Percentiles rank a stretch among this genome's conserved stretches.
Evolutionary conservation across 306 rosid genomes (phyloP).

Genomic region (Abrus precatorius): DNA sequence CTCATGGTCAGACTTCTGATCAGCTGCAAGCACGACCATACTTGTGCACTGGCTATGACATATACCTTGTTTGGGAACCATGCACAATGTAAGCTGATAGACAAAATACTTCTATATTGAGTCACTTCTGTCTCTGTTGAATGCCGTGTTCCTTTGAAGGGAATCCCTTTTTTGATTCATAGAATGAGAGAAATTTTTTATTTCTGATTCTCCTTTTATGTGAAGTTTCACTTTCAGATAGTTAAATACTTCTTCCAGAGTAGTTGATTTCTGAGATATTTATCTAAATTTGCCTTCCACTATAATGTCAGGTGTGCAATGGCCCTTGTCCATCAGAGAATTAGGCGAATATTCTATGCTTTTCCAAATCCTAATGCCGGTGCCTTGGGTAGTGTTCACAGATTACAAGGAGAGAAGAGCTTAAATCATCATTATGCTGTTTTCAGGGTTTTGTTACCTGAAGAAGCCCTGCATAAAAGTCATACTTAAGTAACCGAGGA

Average conservation of each 20-base stretch:
- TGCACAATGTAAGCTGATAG: conserved; percentile 80
- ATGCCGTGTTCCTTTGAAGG: neutral
- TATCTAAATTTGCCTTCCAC: conserved; percentile 24
- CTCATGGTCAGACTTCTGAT: conserved; percentile 44
- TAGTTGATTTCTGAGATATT: conserved; percentile 34
- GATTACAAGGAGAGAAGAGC: conserved; percentile 90
- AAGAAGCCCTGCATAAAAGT: conserved; percentile 53
- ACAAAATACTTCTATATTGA: conserved; percentile 20
- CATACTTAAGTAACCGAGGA: conserved; percentile 36
- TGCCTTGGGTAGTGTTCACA: conserved; percentile 82
- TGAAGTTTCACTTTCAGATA: conserved; percentile 36
- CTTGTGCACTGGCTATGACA: conserved; percentile 94
- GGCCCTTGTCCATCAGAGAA: conserved; percentile 95
- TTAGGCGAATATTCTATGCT: conserved; percentile 87
- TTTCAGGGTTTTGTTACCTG: conserved; percentile 79
- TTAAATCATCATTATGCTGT: conserved; percentile 94
- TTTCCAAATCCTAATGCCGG: conserved; percentile 83
- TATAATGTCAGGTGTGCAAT: conserved; percentile 82
- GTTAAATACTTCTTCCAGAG: neutral
- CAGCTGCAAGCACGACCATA: conserved; percentile 68
- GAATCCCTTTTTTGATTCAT: conserved; percentile 7
- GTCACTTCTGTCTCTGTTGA: conserved; percentile 34
- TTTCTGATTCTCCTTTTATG: neutral
- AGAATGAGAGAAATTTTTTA: conserved; percentile 25
- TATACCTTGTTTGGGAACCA: conserved; percentile 96